Base-by-base conservation (phyloP, 2,329 filamentous ascomycete genomes). In the Cladosporium cucumerinum region DNA sequence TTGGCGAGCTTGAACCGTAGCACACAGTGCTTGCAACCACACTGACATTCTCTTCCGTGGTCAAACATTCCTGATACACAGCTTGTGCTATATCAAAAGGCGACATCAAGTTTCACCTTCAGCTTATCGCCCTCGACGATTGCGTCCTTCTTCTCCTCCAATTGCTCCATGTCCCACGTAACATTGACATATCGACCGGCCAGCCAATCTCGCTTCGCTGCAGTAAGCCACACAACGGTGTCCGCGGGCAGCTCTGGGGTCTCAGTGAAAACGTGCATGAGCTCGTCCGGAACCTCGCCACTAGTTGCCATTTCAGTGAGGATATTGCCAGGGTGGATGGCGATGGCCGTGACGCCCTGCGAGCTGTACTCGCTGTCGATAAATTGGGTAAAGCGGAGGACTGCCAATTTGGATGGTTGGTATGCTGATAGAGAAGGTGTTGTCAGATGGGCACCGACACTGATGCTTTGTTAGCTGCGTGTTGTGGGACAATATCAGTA, bases 371-470 rank as follows among this genome's bases (percentile, higher is more conserved):
- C 77, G 1, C 82, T 76, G 23, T 85, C 82, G 32, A 86, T 78
- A 60, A 82, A 77, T 64, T 82, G 84, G 2, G 83, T 80, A 63
- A 82, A 80, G 67, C 78, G 83, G 18, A 85, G 76, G 65, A 82
- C 84, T 18, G 84, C 83, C 0, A 78, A 78, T 67, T 87, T 87
- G 59, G 76, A 76, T 65, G 83, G 80, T 0, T 76, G 79, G 65
- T 86, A 87, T 0, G 80, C 76, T 1, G 69, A 82, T 0, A 76
- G 68, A 0, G 80, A 82, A 0, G 79, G 76, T 0, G 85, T 69
- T 0, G 74, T 73, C 55, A 86, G 51, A 23, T 78, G 72, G 1
- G 77, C 81, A 1, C 79, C 81, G 30, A 74, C 72, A 62, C 79
- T 82, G 30, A 76, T 71, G 4, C 67, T 49, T 76, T 75, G 66